Evolutionary conservation across 176 grass and related monocot genomes (phyloP), one percentile per base, ranked within the genome.

Genomic region (Raddia guianensis): DNA sequence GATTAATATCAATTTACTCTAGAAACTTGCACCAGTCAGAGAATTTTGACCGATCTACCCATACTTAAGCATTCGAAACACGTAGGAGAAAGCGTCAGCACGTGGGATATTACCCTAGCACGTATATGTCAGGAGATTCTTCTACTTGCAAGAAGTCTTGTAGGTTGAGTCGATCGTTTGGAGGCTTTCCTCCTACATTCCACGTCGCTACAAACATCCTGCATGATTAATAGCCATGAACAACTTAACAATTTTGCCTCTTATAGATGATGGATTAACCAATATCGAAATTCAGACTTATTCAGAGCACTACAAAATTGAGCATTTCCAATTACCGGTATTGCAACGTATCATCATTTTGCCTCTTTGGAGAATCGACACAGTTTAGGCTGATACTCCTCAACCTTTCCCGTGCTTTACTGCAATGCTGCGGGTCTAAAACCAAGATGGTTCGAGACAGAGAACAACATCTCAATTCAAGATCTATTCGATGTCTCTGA

Each of bases 121-220:
- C 88, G 60, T 93, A 97, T 14, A 97, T 89, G 66, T 97, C 91
- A 18, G 89, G 86, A 35, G 84, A 86, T 54, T 86, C 91, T 70
- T 93, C 91, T 2, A 89, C 80, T 19, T 92, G 94, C 13, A 97
- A 78, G 32, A 93, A 97, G 37, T 93, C 94, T 7, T 89, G 79
- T 4, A 93, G 77, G 60, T 89, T 84, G 15, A 93, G 82, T 6
- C 63, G 73, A 32, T 67, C 76, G 76, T 79, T 84, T 0, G 94
- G 94, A 49, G 89, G 71, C 70, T 87, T 97, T 56, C 94, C 94
- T 53, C 88, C 94, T 47, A 97, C 94, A 70, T 97, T 97, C 94
- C 94, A 93, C 55, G 91, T 91, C 12, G 72, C 88, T 34, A 91
- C 94, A 61, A 97, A 97, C 80, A 97, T 63, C 81, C 91, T 93